Conservation (phyloP, 2,329 filamentous ascomycete species). For the Chalara sp. region DNA sequence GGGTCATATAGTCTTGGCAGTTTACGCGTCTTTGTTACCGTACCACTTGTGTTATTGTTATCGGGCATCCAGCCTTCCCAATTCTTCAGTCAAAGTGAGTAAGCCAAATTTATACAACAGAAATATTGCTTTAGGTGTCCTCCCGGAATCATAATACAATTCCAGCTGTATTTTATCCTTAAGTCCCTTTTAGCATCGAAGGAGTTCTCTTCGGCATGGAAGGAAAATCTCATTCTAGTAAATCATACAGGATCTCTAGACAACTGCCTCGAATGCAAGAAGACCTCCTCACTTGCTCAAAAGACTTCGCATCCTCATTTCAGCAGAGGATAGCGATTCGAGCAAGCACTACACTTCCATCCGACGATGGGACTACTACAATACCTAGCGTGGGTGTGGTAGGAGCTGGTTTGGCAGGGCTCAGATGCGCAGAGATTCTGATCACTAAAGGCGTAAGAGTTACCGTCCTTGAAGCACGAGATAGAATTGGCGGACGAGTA, state of each 20-base stretch:
- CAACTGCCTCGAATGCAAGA: not conserved
- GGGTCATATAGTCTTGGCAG: no score
- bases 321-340: not conserved
- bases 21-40: no score
- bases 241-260: not conserved
- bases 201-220: not conserved
- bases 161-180: no score
- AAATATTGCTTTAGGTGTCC: no score
- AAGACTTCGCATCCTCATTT: not conserved
- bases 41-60: no score
- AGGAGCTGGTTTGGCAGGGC: conserved; percentile 46
- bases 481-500: conserved; percentile 46
- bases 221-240: not conserved
- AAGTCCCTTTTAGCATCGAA: no score
- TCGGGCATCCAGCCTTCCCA: no score
- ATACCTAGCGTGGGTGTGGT: conserved; percentile 29
- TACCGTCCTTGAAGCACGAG: conserved; percentile 45
- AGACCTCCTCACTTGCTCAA: not conserved
- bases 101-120: no score
- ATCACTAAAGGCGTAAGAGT: conserved; percentile 43
- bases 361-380: not conserved
- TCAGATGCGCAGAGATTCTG: conserved; percentile 46
- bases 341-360: not conserved
- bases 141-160: no score
- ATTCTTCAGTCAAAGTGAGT: no score